Conservation (phyloP, 768 basidiomycete genomes). For the Gautieria morchelliformis region DNA sequence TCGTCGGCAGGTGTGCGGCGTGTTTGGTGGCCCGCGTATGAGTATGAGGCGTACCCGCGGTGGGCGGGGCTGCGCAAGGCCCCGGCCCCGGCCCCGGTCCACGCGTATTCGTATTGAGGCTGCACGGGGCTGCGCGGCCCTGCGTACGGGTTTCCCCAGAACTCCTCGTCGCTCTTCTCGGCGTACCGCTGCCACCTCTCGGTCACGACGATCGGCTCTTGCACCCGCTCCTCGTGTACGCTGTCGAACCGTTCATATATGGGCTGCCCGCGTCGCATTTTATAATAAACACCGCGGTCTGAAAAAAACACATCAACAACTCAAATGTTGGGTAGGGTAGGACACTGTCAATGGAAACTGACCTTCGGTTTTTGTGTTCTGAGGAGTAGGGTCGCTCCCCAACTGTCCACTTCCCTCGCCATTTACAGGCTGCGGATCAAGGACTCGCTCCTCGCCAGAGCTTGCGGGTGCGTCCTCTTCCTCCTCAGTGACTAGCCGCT, state of each 20-base stretch:
- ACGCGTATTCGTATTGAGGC: not conserved
- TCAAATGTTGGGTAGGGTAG: not conserved
- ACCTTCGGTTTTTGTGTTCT: not conserved
- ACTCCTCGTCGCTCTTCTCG: not conserved
- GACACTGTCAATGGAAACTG: not conserved
- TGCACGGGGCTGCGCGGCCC: not conserved
- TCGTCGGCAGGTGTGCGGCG: not conserved
- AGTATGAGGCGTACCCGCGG: not conserved
- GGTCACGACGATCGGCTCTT: not conserved
- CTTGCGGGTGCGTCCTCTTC: slow-evolving; percentile 1
- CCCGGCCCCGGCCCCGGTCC: too few relatives aligned
- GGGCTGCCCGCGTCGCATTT: not conserved
- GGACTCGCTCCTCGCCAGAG: too few relatives aligned
- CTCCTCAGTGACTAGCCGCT: slow-evolving; percentile 41
- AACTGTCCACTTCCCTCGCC: too few relatives aligned
- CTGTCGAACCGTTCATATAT: not conserved
- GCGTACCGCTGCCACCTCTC: not conserved
- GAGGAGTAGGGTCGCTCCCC: not conserved
- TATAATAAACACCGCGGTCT: not conserved
- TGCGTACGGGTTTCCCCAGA: not conserved
- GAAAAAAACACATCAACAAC: not conserved
- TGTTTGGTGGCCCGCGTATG: not conserved
- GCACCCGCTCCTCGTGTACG: not conserved
- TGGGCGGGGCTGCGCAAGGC: not conserved
- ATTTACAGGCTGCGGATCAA: too few relatives aligned